phyloP scores from a whole-genome alignment of 108 stramenopile species.

The Skeletonema costatum region DNA sequence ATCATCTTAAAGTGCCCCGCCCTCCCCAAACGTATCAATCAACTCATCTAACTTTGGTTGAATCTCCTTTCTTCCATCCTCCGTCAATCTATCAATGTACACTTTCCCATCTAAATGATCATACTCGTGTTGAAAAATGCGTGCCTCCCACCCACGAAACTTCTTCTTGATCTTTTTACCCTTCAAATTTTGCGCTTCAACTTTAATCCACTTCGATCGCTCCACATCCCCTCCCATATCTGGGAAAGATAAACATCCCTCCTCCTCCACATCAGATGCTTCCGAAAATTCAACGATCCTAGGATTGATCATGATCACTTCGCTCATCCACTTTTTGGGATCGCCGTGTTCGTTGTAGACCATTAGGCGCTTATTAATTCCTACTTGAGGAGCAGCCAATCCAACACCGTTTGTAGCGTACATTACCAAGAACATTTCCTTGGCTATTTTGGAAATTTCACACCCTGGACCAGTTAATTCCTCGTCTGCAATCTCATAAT shows the following conservation, averaged over 20 bases:
- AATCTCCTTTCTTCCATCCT: conserved; percentile 62
- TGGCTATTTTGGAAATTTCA: conserved; percentile 76
- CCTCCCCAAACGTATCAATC: conserved; percentile 73
- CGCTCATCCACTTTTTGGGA: conserved; percentile 72
- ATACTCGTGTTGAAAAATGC: conserved; percentile 98
- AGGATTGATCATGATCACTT: conserved; percentile 89
- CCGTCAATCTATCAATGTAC: conserved; percentile 78
- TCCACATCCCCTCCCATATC: conserved; percentile 86
- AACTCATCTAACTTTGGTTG: conserved; percentile 71
- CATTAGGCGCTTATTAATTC: conserved; percentile 91
- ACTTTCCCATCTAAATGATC: conserved; percentile 94
- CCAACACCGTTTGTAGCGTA: conserved; percentile 94
- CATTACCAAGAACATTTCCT: conserved; percentile 96
- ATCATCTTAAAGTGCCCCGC: conserved; percentile 56
- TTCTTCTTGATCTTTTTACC: conserved; percentile 90
- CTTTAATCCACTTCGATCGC: conserved; percentile 90
- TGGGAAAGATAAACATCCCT: conserved; percentile 95
- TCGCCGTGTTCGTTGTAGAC: conserved; percentile 94
- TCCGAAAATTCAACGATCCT: conserved; percentile 73
- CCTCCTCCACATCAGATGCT: conserved; percentile 65
- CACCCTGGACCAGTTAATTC: conserved; percentile 55
- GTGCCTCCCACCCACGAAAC: conserved; percentile 76
- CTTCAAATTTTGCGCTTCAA: conserved; percentile 80
- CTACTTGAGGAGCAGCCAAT: conserved; percentile 91
- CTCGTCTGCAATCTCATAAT: conserved; percentile 72